Conservation (phyloP, 805 yeast genomes). For the Pichia kluyveri region DNA sequence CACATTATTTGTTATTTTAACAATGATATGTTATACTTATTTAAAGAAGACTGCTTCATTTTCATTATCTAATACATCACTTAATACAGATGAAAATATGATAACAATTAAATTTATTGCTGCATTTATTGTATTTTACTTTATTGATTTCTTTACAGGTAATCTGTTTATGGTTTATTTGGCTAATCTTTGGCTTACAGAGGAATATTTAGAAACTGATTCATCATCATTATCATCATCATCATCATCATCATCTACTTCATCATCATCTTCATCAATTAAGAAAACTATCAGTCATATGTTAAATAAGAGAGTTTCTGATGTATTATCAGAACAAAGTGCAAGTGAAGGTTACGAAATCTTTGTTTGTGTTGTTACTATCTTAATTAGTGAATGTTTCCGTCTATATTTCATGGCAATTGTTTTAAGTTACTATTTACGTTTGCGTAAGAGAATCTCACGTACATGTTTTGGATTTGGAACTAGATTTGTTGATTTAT, state of each 20-base stretch:
- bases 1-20: constrained; percentile 52
- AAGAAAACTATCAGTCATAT: not conserved
- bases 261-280: not conserved
- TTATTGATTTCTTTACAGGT: constrained; percentile 59
- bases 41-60: not conserved
- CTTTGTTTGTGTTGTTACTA: constrained; percentile 44
- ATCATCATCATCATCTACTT: not conserved
- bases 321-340: constrained; percentile 38
- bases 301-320: constrained; percentile 14
- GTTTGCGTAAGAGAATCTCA: constrained; percentile 5
- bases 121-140: constrained; percentile 52
- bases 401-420: constrained; percentile 56
- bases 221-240: not conserved
- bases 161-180: constrained; percentile 67
- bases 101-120: constrained; percentile 44
- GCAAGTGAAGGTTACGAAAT: constrained; percentile 55
- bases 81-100: constrained; percentile 32
- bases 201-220: not conserved
- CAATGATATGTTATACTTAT: constrained; percentile 14
- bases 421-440: constrained; percentile 26
- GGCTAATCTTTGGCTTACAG: constrained; percentile 60
- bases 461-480: constrained; percentile 4
- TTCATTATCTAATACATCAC: constrained; percentile 25
- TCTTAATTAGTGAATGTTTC: constrained; percentile 35
- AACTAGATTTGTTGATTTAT: not conserved